Base-by-base conservation (phyloP, 805 yeast genomes). In the Clavispora asparagi region DNA sequence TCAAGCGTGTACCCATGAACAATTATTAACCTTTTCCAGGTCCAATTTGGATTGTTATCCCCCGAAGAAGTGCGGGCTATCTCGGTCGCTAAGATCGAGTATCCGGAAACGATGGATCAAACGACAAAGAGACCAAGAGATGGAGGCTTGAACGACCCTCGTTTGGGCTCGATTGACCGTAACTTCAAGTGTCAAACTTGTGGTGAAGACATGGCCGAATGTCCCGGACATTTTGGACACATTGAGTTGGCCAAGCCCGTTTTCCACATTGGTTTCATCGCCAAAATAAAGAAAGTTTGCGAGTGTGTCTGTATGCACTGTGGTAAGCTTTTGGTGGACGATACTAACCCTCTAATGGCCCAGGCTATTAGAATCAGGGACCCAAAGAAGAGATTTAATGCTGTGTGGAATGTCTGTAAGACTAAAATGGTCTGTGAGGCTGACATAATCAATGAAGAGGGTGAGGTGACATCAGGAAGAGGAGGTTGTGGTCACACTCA, bases 151-250 rank as follows among this genome's bases (percentile, higher is more conserved):
- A 92, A 91, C 64, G 99, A 95, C 67, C 98, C 99, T 50, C 83
- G 98, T 59, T 76, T 94, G 51, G 99, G 99, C 42, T 87, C 97
- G 5, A 91, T 94, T 58, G 99, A 94, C 69, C 84, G 99, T 67
- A 92, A 91, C 65, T 87, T 87, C 77, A 89, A 88, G 73, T 94
- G 99, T 77, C 98, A 92, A 75, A 94, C 99, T 23, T 94, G 99
- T 77, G 95, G 97, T 60, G 99, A 94, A 68, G 97, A 92, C 59
- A 94, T 94, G 97, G 88, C 92, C 50, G 98, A 94, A 66, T 94
- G 99, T 70, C 98, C 98, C 0, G 99, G 99, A 49, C 99, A 94
- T 73, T 94, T 94, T 70, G 99, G 99, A 56, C 99, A 94, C 63
- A 94, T 94, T 51, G 99, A 94, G 65, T 77, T 94, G 54, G 98